phyloP scores from a whole-genome alignment of 108 stramenopile species.

The Fragilariopsis cylindrus region DNA sequence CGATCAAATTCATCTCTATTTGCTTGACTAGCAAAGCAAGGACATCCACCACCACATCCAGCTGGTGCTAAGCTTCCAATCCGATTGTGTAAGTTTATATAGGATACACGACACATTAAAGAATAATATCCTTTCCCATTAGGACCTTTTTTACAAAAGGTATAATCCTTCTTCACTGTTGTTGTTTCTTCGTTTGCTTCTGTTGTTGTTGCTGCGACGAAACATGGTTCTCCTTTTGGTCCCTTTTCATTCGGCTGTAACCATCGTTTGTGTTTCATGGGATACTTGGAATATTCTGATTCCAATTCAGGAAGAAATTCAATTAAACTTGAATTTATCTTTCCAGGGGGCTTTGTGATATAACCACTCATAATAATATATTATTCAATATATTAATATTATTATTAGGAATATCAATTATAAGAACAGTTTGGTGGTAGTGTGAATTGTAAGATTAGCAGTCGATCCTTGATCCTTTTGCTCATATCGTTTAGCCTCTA shows the following conservation, averaged over 20 bases:
- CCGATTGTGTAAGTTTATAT: conserved; percentile 16
- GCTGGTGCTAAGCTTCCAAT: not conserved
- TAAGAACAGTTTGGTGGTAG: no score
- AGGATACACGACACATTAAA: conserved; percentile 11
- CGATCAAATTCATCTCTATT: not conserved
- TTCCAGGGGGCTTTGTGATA: not conserved
- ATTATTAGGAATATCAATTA: no score
- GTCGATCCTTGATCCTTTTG: no score
- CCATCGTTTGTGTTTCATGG: conserved; percentile 25
- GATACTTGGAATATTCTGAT: conserved; percentile 17
- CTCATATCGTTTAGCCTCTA: no score
- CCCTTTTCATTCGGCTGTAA: conserved; percentile 15
- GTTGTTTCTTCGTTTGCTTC: not conserved
- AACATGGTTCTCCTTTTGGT: conserved; percentile 33
- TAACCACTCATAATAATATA: no score
- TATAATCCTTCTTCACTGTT: conserved; percentile 10
- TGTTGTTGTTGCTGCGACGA: not conserved
- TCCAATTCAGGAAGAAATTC: conserved; percentile 25
- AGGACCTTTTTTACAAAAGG: conserved; percentile 9
- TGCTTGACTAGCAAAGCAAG: not conserved
- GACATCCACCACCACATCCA: not conserved
- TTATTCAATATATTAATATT: no score
- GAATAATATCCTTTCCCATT: conserved; percentile 25
- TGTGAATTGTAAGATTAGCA: no score
- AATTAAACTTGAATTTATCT: not conserved